phyloP scores from a whole-genome alignment of 2,329 filamentous ascomycete genomes.

The Colletotrichum zoysiae region DNA sequence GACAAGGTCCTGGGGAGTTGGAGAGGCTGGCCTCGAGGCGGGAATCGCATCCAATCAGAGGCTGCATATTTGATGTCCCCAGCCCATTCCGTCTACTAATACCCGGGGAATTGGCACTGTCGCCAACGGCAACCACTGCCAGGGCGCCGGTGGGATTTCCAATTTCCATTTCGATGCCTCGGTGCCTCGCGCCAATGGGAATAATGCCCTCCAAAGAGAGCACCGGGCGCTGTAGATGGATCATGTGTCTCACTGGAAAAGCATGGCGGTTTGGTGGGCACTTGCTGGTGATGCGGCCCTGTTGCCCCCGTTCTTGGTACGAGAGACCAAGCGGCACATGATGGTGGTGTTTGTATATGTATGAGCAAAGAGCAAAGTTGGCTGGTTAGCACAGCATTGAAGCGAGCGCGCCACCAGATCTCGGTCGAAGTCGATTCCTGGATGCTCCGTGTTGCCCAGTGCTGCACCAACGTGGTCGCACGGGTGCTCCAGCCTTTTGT shows the following conservation, averaged over 20 bases:
- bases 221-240: neutral
- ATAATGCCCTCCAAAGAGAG: neutral
- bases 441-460: conserved; percentile 14
- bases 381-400: neutral
- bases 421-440: conserved; percentile 1
- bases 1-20: conserved; percentile 5
- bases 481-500: conserved; percentile 29
- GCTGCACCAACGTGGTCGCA: conserved; percentile 17
- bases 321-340: conserved; percentile 8
- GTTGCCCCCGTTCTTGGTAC: neutral
- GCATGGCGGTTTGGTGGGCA: neutral
- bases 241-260: neutral
- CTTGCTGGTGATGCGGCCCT: conserved; percentile 11
- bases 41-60: conserved; percentile 23
- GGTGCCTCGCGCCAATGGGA: conserved; percentile 24
- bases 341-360: neutral
- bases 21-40: neutral
- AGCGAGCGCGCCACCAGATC: conserved; percentile 3
- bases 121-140: conserved; percentile 25
- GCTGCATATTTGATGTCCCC: conserved; percentile 11
- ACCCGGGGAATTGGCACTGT: conserved; percentile 20
- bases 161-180: conserved; percentile 35
- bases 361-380: neutral
- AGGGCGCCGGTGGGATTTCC: conserved; percentile 12
- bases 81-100: conserved; percentile 12